Evolutionary conservation across 1,284 basidiomycete genomes (phyloP), one percentile per base, ranked within the genome.

Genomic region (Tilletia walkeri): DNA sequence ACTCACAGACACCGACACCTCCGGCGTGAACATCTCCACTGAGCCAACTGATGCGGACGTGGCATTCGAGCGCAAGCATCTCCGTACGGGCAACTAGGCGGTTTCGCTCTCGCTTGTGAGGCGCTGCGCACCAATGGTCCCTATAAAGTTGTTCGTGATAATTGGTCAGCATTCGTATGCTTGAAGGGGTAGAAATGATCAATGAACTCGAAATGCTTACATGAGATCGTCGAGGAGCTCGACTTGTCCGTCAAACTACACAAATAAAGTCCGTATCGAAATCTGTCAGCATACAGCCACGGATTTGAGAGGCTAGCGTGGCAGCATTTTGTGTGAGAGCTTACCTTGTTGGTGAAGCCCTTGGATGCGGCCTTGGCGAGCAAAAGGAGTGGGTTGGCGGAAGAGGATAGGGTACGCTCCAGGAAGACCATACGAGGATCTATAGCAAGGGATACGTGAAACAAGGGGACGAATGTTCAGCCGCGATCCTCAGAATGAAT

Each of bases 51-150:
- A 79, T 73, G n/a, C 82, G 76, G 14, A 83, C 50, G 14, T 72
- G 75, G 41, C 75, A 77, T 59, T 78, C 75, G n/a, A 80, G 66
- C 7, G 75, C 73, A 4, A 83, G 39, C 67, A 80, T 75, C 67
- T 83, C 81, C 3, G 77, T 73, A 1, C 90, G 88, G 72, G 91
- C 87, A 47, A 99, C 88, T 18, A 98, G 87, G 89, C 89, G 90
- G 83, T 98, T 98, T 67, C 95, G 89, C 84, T 98, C 95, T 85
- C 88, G 87, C 89, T 96, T 86, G 77, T 87, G 86, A 3, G 76
- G 76, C 24, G 73, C 79, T 0, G 85, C 83, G 68, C 84, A 85
- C 83, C 96, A 87, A 85, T 97, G 94, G 84, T 98, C 94, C 48
- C 66, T 49, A 34, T 38, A 4, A 41, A 61, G 65, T 70, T 45